These are phyloP conservation scores for Ophiocordyceps robertsii DNA, from an alignment of 2,329 filamentous ascomycete species.

Conservation along the genomic window DNA sequence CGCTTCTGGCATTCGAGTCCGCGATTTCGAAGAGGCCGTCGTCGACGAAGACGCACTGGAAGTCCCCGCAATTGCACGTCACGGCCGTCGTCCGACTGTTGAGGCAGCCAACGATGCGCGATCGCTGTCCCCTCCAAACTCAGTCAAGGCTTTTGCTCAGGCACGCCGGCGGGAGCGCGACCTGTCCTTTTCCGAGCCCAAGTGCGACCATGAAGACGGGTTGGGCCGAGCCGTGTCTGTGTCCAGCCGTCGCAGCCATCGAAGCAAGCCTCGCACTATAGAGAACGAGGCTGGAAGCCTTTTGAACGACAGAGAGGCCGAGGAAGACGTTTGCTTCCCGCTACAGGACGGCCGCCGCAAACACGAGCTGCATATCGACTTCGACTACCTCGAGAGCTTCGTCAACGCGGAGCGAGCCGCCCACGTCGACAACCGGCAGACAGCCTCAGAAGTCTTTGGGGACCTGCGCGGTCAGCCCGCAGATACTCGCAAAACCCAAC, in stretches of 20 bases:
- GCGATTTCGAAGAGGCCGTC: slow-evolving; percentile 81
- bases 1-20: slow-evolving; percentile 34
- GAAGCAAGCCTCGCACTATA: slow-evolving; percentile 44
- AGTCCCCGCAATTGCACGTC: slow-evolving; percentile 27
- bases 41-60: slow-evolving; percentile 56
- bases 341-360: slow-evolving; percentile 51
- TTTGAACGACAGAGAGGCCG: slow-evolving; percentile 55
- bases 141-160: slow-evolving; percentile 92
- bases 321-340: slow-evolving; percentile 84
- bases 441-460: slow-evolving; percentile 20
- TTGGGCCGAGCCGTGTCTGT: slow-evolving; percentile 61
- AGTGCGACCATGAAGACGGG: slow-evolving; percentile 26
- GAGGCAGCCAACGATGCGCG: slow-evolving; percentile 45
- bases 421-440: slow-evolving; percentile 34
- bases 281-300: slow-evolving; percentile 49
- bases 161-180: slow-evolving; percentile 75
- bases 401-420: slow-evolving; percentile 48
- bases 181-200: slow-evolving; percentile 38
- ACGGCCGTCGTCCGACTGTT: slow-evolving; percentile 41
- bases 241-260: slow-evolving; percentile 46
- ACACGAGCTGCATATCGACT: slow-evolving; percentile 77
- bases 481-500: slow-evolving; percentile 16
- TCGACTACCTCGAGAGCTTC: slow-evolving; percentile 87
- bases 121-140: slow-evolving; percentile 82
- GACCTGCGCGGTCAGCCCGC: slow-evolving; percentile 17